phyloP scores from a whole-genome alignment of 345 rosid genomes.

The Abelmoschus esculentus region DNA sequence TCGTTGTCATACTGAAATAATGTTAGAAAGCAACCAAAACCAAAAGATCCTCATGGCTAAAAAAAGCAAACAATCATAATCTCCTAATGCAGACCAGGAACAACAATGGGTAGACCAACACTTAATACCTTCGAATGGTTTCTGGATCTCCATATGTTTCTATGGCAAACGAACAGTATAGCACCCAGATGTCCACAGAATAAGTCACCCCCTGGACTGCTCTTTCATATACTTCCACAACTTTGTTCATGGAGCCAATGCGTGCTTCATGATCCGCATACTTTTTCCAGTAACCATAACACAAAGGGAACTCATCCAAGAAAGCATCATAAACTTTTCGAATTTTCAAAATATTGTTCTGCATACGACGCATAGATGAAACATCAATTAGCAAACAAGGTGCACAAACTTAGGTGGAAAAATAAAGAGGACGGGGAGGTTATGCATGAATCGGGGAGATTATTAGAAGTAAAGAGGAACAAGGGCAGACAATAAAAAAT shows the following conservation, averaged over 20 bases:
- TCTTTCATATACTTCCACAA: conserved; percentile 89
- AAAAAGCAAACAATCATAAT: conserved; percentile 24
- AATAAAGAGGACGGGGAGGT: neutral
- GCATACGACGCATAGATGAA: conserved; percentile 20
- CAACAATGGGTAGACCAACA: conserved; percentile 13
- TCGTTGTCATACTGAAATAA: conserved; percentile 63
- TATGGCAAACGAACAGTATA: conserved; percentile 74
- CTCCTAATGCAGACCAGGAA: conserved; percentile 25
- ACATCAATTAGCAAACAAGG: conserved; percentile 14
- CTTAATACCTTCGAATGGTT: conserved; percentile 78
- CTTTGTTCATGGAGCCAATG: conserved; percentile 81
- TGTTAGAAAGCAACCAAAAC: conserved; percentile 52
- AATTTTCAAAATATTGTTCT: conserved; percentile 81
- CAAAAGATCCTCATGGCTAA: conserved; percentile 27
- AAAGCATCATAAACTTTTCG: conserved; percentile 82
- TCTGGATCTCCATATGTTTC: conserved; percentile 91
- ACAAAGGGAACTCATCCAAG: conserved; percentile 86
- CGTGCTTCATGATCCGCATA: conserved; percentile 96
- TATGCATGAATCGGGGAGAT: neutral
- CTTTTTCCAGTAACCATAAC: conserved; percentile 99
- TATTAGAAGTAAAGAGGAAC: neutral
- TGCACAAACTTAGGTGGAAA: neutral
- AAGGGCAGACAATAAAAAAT: neutral
- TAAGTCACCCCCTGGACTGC: conserved; percentile 91
- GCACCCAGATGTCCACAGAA: conserved; percentile 97